Conservation (phyloP, 352 stramenopile species). For the Phytophthora melonis region DNA sequence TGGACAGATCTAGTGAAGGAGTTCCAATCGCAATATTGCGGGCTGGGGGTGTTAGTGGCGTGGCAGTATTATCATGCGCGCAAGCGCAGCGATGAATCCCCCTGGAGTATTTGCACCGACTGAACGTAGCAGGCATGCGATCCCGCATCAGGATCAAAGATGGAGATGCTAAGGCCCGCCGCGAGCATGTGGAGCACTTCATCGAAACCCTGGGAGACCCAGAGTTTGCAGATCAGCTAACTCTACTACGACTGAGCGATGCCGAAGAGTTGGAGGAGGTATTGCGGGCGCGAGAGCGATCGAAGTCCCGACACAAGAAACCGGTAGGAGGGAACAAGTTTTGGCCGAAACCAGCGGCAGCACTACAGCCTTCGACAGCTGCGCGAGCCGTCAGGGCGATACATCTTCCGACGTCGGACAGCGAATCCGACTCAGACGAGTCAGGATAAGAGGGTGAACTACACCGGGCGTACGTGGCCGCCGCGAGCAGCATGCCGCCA, state of each 20-base stretch:
- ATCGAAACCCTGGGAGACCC: too few relatives aligned
- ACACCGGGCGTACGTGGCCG: neutral
- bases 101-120: constrained; percentile 11
- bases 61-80: constrained; percentile 15
- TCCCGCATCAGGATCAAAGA: constrained; percentile 8
- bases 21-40: constrained; percentile 15
- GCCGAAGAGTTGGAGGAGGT: constrained; percentile 4
- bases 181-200: neutral
- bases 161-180: neutral
- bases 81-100: constrained; percentile 3
- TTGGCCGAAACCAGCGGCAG: neutral
- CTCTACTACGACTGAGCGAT: neutral
- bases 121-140: constrained; percentile 8
- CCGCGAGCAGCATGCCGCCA: neutral
- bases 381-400: neutral
- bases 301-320: constrained; percentile 4
- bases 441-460: neutral
- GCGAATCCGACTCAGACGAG: neutral
- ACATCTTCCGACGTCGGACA: neutral
- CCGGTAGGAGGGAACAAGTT: neutral
- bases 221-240: too few relatives aligned
- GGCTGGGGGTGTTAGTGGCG: neutral
- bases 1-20: neutral
- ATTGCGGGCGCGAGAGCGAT: neutral
- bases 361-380: neutral